Evolutionary conservation across 306 rosid genomes (phyloP).

Genomic region (Notholithocarpus densiflorus): DNA sequence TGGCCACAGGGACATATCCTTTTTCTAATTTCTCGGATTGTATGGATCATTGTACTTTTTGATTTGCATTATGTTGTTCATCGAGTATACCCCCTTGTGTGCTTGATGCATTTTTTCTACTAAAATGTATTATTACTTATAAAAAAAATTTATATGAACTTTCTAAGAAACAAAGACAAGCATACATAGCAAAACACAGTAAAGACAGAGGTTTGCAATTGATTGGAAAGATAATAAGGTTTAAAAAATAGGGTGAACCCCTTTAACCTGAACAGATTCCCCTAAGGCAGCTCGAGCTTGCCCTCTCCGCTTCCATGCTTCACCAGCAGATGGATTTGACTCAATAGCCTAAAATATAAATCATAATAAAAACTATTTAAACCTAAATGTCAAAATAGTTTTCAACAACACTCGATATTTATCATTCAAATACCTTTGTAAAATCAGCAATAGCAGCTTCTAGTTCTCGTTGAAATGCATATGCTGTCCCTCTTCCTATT

Average conservation of each 20-base stretch:
- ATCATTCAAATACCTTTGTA: slow-evolving; percentile 62
- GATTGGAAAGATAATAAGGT: not conserved
- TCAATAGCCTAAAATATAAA: slow-evolving; percentile 72
- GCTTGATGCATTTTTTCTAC: no score
- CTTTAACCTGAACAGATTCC: slow-evolving; percentile 75
- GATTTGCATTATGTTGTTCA: no score
- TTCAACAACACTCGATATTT: slow-evolving; percentile 14
- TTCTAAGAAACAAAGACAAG: not conserved
- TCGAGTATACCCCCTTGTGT: no score
- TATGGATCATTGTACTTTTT: no score
- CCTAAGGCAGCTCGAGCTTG: slow-evolving; percentile 99
- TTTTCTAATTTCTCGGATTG: no score
- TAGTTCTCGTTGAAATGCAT: slow-evolving; percentile 89
- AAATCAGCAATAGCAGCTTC: slow-evolving; percentile 88
- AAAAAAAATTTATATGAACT: not conserved
- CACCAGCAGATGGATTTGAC: slow-evolving; percentile 81
- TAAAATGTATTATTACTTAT: no score
- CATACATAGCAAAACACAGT: slow-evolving; percentile 3
- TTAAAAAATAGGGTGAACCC: slow-evolving; percentile 16
- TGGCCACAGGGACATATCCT: no score
- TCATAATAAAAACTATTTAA: slow-evolving; percentile 9
- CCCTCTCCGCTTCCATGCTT: slow-evolving; percentile 99
- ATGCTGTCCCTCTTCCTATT: slow-evolving; percentile 95
- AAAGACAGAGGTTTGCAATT: slow-evolving; percentile 7
- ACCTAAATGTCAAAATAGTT: slow-evolving; percentile 10